Conservation (phyloP, 495 filamentous ascomycete species). For the Lasiosphaeris hirsuta region DNA sequence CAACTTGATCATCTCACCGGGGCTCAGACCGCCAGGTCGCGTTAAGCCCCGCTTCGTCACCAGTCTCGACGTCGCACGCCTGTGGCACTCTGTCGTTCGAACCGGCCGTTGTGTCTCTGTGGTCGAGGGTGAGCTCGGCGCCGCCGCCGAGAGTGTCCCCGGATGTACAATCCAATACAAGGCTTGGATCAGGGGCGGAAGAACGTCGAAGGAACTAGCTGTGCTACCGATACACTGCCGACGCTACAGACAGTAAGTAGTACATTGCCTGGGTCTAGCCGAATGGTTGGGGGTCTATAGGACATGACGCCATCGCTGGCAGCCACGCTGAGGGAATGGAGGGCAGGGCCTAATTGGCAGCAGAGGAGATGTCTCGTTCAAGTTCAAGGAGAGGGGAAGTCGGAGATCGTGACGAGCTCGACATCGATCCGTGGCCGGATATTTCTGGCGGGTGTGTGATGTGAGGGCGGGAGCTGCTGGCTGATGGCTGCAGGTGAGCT, state of each 20-base stretch:
- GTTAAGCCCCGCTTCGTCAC: conserved; percentile 9
- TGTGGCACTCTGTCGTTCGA: conserved; percentile 11
- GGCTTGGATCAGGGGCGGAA: too few relatives aligned
- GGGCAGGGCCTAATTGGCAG: too few relatives aligned
- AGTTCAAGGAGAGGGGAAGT: background rate
- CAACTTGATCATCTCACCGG: background rate
- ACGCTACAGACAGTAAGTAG: too few relatives aligned
- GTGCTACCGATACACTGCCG: too few relatives aligned
- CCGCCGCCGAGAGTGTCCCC: background rate
- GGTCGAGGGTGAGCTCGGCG: background rate
- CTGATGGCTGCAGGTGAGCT: conserved; percentile 8
- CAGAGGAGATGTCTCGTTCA: too few relatives aligned
- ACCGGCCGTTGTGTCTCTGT: conserved; percentile 5
- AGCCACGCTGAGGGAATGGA: too few relatives aligned
- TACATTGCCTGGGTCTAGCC: too few relatives aligned
- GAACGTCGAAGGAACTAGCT: too few relatives aligned
- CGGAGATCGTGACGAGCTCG: background rate
- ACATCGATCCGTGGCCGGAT: background rate
- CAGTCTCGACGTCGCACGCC: conserved; percentile 8
- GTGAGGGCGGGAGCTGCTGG: background rate
- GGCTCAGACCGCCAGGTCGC: conserved; percentile 19
- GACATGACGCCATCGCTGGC: too few relatives aligned
- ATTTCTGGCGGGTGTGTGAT: background rate
- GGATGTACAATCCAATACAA: too few relatives aligned
- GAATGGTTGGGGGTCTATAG: too few relatives aligned